Percentiles rank a stretch among this genome's conserved stretches.
phyloP scores from a whole-genome alignment of 2,329 filamentous ascomycete species.

The Parastagonospora nodorum region DNA sequence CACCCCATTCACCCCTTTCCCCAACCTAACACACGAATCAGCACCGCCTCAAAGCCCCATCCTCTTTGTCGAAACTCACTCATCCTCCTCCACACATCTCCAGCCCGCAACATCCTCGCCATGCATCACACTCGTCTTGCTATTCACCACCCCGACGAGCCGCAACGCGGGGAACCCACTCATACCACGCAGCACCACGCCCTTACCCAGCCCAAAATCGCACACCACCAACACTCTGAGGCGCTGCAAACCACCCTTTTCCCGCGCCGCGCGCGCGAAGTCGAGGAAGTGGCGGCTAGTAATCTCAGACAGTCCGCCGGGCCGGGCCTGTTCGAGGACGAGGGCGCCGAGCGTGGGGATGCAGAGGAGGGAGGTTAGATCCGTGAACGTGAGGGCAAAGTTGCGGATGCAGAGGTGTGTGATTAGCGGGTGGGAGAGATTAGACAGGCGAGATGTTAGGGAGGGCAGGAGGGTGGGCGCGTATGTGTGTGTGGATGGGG shows the following conservation, averaged over 20 bases:
- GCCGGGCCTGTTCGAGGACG: slow-evolving; percentile 11
- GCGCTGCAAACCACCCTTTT: slow-evolving; percentile 22
- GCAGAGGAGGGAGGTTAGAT: slow-evolving; percentile 21
- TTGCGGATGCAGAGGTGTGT: slow-evolving; percentile 24
- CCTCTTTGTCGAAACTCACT: neutral
- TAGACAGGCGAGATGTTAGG: slow-evolving; percentile 15
- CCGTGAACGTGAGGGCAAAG: slow-evolving; percentile 7
- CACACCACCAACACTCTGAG: slow-evolving; percentile 21
- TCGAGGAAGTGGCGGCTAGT: slow-evolving; percentile 12
- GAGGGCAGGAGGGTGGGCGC: slow-evolving; percentile 13
- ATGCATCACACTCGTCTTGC: neutral
- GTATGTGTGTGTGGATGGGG: neutral
- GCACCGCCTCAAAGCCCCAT: too few relatives aligned
- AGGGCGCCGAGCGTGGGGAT: slow-evolving; percentile 25
- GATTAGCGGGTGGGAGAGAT: slow-evolving; percentile 15
- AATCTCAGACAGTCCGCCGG: neutral
- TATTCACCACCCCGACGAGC: slow-evolving; percentile 17
- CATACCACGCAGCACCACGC: slow-evolving; percentile 8
- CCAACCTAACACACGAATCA: too few relatives aligned
- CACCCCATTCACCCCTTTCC: too few relatives aligned
- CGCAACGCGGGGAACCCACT: slow-evolving; percentile 18
- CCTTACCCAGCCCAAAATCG: slow-evolving; percentile 7
- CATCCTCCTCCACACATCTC: neutral
- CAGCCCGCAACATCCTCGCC: slow-evolving; percentile 2
- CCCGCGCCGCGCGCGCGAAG: slow-evolving; percentile 25